Conservation (phyloP, 192 early-diverging fungal species). For the Ramicandelaber brevisporus region DNA sequence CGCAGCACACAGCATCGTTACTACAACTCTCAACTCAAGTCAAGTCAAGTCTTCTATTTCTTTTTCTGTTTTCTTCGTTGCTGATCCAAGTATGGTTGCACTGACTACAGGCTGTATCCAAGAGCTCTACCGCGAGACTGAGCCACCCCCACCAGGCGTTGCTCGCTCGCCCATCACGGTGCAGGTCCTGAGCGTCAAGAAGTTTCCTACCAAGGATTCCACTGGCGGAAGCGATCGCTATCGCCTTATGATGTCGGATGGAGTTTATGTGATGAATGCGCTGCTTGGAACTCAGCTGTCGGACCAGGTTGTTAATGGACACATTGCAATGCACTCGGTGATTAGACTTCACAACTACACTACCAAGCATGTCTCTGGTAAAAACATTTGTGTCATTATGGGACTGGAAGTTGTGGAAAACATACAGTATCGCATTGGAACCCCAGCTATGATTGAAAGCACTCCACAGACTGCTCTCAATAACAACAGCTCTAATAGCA, state of each 20-base stretch:
- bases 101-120: too few relatives aligned
- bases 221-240: too few relatives aligned
- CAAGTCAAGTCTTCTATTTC: too few relatives aligned
- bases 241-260: slow-evolving; percentile 17
- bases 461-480: not conserved
- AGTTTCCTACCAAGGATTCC: too few relatives aligned
- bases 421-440: slow-evolving; percentile 7
- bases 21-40: too few relatives aligned
- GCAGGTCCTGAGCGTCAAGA: too few relatives aligned
- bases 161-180: too few relatives aligned
- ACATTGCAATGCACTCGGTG: slow-evolving; percentile 10
- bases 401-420: slow-evolving; percentile 12
- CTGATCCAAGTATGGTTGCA: too few relatives aligned
- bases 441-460: slow-evolving; percentile 1
- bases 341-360: slow-evolving; percentile 8
- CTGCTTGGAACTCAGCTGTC: slow-evolving; percentile 12
- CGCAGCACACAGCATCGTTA: too few relatives aligned
- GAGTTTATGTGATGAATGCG: slow-evolving; percentile 8
- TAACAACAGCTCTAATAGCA: slow-evolving; percentile 1
- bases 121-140: too few relatives aligned
- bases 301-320: slow-evolving; percentile 6
- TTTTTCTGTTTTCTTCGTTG: too few relatives aligned
- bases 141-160: too few relatives aligned
- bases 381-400: slow-evolving; percentile 10
- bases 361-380: slow-evolving; percentile 4